Conservation (phyloP, 495 filamentous ascomycete species). For the Penicillium psychrofluorescens region DNA sequence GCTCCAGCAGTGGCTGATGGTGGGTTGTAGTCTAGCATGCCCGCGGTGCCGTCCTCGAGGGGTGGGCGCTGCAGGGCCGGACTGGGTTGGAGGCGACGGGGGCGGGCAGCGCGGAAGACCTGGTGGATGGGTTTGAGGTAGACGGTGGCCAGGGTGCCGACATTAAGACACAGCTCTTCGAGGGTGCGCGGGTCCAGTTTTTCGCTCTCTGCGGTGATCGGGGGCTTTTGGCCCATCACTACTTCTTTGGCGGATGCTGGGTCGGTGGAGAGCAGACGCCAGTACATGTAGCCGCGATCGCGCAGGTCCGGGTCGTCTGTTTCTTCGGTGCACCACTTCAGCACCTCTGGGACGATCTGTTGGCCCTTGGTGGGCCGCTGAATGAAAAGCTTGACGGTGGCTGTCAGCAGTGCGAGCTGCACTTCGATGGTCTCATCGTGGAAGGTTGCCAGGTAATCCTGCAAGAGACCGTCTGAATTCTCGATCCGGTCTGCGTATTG, state of each 20-base stretch:
- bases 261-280: conserved; percentile 92
- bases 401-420: conserved; percentile 88
- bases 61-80: conserved; percentile 74
- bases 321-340: conserved; percentile 98
- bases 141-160: conserved; percentile 93
- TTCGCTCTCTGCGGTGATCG: conserved; percentile 94
- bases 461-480: conserved; percentile 86
- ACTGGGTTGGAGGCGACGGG: conserved; percentile 65
- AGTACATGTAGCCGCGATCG: conserved; percentile 98
- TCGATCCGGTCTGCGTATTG: conserved; percentile 97
- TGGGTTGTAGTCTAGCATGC: conserved; percentile 22
- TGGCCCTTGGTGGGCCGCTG: conserved; percentile 93
- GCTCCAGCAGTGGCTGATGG: conserved; percentile 11
- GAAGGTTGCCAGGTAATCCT: conserved; percentile 92
- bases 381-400: conserved; percentile 97
- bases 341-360: conserved; percentile 85
- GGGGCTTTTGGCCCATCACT: conserved; percentile 94
- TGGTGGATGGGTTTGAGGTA: conserved; percentile 97
- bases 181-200: conserved; percentile 86
- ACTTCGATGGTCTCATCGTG: conserved; percentile 91
- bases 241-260: conserved; percentile 78
- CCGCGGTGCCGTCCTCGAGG: conserved; percentile 38
- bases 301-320: conserved; percentile 96
- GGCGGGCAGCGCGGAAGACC: conserved; percentile 88
- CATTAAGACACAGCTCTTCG: conserved; percentile 94